Percentiles rank a stretch among this genome's conserved stretches.
Conservation (phyloP, 139 green algal genomes). For the Ulvella scutata region DNA sequence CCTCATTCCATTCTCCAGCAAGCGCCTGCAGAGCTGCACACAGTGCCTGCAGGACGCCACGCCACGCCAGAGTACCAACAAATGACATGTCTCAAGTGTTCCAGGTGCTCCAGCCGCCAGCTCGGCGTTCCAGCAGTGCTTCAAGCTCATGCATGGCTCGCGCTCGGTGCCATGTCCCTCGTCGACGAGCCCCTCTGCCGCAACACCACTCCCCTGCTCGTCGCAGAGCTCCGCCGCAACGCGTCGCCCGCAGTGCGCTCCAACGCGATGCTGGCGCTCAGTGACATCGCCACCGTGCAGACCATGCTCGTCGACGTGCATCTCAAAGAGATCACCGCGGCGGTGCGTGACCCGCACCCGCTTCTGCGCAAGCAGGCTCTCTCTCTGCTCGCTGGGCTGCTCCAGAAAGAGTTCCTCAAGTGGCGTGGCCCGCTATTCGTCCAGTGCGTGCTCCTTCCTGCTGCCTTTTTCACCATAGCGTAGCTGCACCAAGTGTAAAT, state of each 20-base stretch:
- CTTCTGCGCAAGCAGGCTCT: conserved; percentile 54
- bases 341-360: conserved; percentile 52
- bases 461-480: not conserved
- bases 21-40: not conserved
- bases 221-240: conserved; percentile 39
- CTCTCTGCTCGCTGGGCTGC: conserved; percentile 56
- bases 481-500: too few species aligned
- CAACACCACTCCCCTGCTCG: conserved; percentile 53
- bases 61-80: too few species aligned
- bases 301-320: conserved; percentile 65
- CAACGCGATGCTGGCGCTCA: conserved; percentile 77
- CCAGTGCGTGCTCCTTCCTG: conserved; percentile 9
- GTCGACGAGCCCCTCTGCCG: conserved; percentile 56
- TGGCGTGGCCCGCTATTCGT: conserved; percentile 73
- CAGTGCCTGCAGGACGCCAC: not conserved
- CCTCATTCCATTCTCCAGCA: too few species aligned
- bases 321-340: conserved; percentile 46
- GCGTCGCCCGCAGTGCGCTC: conserved; percentile 50
- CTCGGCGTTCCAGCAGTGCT: conserved; percentile 6
- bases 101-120: not conserved
- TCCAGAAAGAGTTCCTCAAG: conserved; percentile 82
- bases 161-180: conserved; percentile 69
- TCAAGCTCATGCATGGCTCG: conserved; percentile 50
- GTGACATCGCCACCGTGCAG: conserved; percentile 67
- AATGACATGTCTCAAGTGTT: too few species aligned